Conservation (phyloP, 163 green algal genomes). For the Volvox carteri region DNA sequence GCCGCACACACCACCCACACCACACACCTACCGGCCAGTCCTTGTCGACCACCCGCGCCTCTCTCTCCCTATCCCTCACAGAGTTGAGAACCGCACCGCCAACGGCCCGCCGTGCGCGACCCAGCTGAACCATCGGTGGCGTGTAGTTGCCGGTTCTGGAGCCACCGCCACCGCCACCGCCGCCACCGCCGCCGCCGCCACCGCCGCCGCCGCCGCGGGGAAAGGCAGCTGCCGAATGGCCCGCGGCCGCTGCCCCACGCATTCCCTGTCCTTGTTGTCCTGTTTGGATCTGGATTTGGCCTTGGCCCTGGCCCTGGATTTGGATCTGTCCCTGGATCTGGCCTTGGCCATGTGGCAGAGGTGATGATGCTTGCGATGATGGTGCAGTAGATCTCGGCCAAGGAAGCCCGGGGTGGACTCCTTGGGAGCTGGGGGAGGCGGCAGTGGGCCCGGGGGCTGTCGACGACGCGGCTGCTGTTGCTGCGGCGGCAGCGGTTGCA, state of each 20-base stretch:
- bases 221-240: no score
- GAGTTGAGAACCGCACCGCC: neutral
- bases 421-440: no score
- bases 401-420: neutral
- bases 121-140: neutral
- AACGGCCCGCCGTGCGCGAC: neutral
- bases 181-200: neutral
- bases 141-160: no score
- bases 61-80: no score
- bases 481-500: neutral
- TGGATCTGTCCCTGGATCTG: no score
- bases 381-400: neutral
- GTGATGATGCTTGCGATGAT: neutral
- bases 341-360: no score
- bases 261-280: no score
- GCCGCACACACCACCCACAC: no score
- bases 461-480: neutral
- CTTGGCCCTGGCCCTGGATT: no score
- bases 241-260: no score
- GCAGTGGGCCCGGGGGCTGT: neutral
- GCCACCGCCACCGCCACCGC: neutral
- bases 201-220: neutral
- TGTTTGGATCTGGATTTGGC: no score
- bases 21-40: constrained; percentile 10
- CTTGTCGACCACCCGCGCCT: neutral